A percentile compares a stretch with the other conserved stretches of the same genome.
phyloP scores from a whole-genome alignment of 2,329 filamentous ascomycete genomes.

The Venturia carpophila region DNA sequence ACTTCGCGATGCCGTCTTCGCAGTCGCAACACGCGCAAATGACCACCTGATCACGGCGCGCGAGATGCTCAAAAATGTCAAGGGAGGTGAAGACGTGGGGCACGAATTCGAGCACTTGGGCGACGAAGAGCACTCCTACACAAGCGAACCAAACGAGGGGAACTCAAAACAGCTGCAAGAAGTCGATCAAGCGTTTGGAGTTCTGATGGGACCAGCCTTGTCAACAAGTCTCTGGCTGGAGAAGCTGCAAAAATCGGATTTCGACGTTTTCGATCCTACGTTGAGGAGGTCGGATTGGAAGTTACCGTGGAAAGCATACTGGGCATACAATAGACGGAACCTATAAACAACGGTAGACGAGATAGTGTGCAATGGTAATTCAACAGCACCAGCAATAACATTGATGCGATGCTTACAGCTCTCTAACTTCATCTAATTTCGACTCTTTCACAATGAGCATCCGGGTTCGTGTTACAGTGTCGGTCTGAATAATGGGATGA shows the following conservation, averaged over 20 bases:
- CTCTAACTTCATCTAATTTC: not conserved
- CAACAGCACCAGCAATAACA: not conserved
- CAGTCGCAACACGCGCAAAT: conserved; percentile 85
- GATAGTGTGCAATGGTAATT: not conserved
- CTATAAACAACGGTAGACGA: not conserved
- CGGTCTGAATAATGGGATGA: no score
- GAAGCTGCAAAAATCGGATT: conserved; percentile 69
- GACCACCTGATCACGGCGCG: conserved; percentile 91
- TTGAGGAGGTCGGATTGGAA: conserved; percentile 67
- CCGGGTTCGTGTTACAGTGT: no score
- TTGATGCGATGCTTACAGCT: not conserved
- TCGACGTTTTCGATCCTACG: conserved; percentile 66
- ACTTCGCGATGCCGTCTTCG: conserved; percentile 81
- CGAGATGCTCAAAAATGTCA: conserved; percentile 79
- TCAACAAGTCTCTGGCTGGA: conserved; percentile 72
- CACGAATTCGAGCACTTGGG: conserved; percentile 85
- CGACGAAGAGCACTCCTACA: conserved; percentile 49
- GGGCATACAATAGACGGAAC: conserved; percentile 48
- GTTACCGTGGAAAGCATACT: conserved; percentile 70
- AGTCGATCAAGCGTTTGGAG: conserved; percentile 62
- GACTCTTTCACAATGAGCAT: no score
- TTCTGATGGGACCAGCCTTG: conserved; percentile 66
- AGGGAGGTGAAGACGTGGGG: conserved; percentile 63
- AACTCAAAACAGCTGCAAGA: conserved; percentile 37
- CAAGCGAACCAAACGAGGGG: conserved; percentile 27